Percentiles rank a stretch among this genome's conserved stretches.
Conservation (phyloP, 1,284 basidiomycete genomes). For the Tetrapyrgos nigripes region DNA sequence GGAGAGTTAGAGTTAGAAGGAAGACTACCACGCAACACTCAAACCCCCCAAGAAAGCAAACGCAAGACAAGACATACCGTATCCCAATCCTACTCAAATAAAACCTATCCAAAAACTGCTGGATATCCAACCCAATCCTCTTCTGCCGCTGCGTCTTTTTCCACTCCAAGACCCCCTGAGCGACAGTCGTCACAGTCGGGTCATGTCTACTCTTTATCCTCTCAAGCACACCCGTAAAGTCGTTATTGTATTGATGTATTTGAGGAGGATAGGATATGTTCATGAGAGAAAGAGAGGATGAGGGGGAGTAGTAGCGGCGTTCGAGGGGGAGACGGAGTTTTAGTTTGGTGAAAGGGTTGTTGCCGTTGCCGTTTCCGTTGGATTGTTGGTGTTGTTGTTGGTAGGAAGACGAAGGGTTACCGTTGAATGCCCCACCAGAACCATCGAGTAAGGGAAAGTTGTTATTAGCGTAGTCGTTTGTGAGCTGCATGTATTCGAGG, state of each 20-base stretch:
- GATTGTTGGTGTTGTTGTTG: background rate
- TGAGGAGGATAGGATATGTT: conserved; percentile 87
- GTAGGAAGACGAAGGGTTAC: conserved; percentile 6
- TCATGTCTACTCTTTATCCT: conserved; percentile 96
- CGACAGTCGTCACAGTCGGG: conserved; percentile 96
- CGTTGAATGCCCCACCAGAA: conserved; percentile 22
- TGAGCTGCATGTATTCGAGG: conserved; percentile 40
- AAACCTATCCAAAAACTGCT: conserved; percentile 96
- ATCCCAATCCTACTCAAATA: conserved; percentile 98
- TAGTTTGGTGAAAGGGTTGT: conserved; percentile 54
- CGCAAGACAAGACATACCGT: conserved; percentile 52
- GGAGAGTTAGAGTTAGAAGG: background rate
- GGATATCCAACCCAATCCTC: conserved; percentile 87
- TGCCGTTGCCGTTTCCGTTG: conserved; percentile 33
- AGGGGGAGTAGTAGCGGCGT: conserved; percentile 83
- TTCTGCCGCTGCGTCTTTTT: conserved; percentile 66
- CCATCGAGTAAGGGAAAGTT: conserved; percentile 13
- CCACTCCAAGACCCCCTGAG: conserved; percentile 88
- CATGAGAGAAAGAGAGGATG: conserved; percentile 67
- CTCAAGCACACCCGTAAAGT: conserved; percentile 89
- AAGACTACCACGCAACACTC: background rate
- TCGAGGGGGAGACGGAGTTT: conserved; percentile 79
- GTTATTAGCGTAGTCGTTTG: conserved; percentile 32
- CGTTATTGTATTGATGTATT: conserved; percentile 92
- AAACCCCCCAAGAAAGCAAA: background rate